Base-by-base conservation (phyloP, 2,329 filamentous ascomycete species). In the Colletotrichum sp. region DNA sequence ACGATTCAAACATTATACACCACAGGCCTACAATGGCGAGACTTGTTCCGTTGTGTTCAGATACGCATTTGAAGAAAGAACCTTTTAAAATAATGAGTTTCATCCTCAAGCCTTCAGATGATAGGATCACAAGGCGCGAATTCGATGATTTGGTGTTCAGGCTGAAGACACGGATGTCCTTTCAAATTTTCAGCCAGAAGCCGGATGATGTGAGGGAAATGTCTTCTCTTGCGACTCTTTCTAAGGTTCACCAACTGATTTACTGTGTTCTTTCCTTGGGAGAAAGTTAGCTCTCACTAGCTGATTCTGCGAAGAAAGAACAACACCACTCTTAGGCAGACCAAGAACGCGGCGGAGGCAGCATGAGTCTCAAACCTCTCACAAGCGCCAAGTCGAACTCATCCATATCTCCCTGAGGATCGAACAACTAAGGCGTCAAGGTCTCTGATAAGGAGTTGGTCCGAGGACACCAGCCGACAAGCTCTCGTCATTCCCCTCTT, bases 191-290 rank as follows among this genome's bases (percentile, higher is more conserved):
- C 18, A 18, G 9, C 5, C 38, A 43, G 38, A n/a, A 43, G 18
- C 9, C 9, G 8, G 38, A n/a, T 43, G 38, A n/a, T 12, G 8
- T 43, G 18, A 43, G 38, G 8, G 9, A n/a, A n/a, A 43, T 10
- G 9, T 43, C 5, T 9, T 43, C 18, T 10, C 3, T 6, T 43
- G 0, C 18, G 1, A 43, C 1, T n/a, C 5, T 43, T 10, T 6
- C 36, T 0, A 6, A 2, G 16, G 36, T 18, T 10, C 5, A 15
- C 2, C 36, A 18, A 6, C 5, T 15, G 2, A 43, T 18, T 1
- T 43, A n/a, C 3, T n/a, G 36, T n/a, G 8, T 8, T 18, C 16
- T 43, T 10, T 43, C 16, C 8, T 43, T 10, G 18, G 16, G 36
- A 43, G 18, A 43, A 6, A 43, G 8, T n/a, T n/a, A 3, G 38